These are phyloP conservation scores for Rhizopus arrhizus DNA, from an alignment of 371 early-diverging fungal genomes.

Conservation along the genomic window DNA sequence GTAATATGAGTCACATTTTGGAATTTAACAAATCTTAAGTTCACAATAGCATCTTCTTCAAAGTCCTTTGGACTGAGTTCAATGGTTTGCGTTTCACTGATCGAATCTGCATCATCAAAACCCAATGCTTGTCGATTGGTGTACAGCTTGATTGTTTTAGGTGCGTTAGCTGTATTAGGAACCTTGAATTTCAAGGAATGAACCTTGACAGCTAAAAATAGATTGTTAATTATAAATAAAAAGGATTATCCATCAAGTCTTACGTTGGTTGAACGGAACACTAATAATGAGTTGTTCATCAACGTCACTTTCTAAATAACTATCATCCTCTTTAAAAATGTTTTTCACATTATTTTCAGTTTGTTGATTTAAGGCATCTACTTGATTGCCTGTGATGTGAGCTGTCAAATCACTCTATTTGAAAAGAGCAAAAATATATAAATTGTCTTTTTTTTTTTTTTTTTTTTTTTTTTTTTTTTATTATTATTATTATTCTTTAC, in stretches of 20 bases:
- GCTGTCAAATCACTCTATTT: conserved; percentile 67
- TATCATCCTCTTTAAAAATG: conserved; percentile 72
- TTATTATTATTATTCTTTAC: conserved; percentile 34
- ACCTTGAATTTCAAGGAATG: conserved; percentile 85
- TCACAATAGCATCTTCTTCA: conserved; percentile 63
- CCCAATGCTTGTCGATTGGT: conserved; percentile 79
- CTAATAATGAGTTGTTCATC: conserved; percentile 92
- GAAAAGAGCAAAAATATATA: not conserved
- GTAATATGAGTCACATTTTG: conserved; percentile 78
- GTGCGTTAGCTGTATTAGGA: conserved; percentile 71
- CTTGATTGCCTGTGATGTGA: conserved; percentile 70
- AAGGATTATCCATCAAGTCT: not conserved
- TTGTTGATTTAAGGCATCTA: conserved; percentile 88
- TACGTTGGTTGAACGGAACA: conserved; percentile 83
- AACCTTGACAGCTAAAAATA: conserved; percentile 70
- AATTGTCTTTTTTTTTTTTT: not conserved
- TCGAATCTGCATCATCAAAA: conserved; percentile 85
- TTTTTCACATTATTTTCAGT: conserved; percentile 73
- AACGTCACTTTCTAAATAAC: conserved; percentile 82
- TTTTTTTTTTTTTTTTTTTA: not conserved
- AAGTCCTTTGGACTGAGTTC: conserved; percentile 71
- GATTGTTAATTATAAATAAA: not conserved
- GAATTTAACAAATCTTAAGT: conserved; percentile 90
- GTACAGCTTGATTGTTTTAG: conserved; percentile 84
- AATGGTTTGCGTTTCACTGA: conserved; percentile 75